Evolutionary conservation across 768 basidiomycete genomes (phyloP).

Genomic region (Daedaleopsis sinensis): DNA sequence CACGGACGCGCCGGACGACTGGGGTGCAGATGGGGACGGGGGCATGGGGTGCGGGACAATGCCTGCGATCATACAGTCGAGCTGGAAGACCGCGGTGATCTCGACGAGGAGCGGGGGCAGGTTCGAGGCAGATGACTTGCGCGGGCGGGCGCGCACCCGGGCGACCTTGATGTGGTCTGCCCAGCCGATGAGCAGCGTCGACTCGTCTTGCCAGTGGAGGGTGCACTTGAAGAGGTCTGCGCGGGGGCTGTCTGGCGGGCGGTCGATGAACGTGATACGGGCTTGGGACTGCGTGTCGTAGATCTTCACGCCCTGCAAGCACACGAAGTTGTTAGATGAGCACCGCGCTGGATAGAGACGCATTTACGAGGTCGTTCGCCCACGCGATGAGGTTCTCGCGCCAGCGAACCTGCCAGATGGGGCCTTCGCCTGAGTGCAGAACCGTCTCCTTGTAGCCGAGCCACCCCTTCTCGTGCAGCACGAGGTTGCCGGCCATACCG

Average conservation of each 20-base stretch:
- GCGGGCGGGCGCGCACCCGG: constrained; percentile 67
- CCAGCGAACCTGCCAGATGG: constrained; percentile 94
- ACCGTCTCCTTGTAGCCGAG: constrained; percentile 90
- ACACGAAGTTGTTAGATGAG: neutral
- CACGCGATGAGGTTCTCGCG: constrained; percentile 86
- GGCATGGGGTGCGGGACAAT: constrained; percentile 74
- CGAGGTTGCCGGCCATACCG: constrained; percentile 84
- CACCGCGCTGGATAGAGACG: constrained; percentile 25
- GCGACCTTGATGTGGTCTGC: constrained; percentile 92
- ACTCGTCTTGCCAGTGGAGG: constrained; percentile 91
- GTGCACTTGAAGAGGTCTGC: constrained; percentile 95
- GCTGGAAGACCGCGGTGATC: constrained; percentile 87
- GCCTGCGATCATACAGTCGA: constrained; percentile 95
- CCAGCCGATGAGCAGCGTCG: constrained; percentile 90
- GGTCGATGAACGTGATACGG: constrained; percentile 84
- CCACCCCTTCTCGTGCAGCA: constrained; percentile 96
- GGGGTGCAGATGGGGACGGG: constrained; percentile 13
- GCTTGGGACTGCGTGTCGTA: constrained; percentile 81
- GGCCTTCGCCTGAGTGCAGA: constrained; percentile 85
- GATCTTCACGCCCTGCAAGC: constrained; percentile 83
- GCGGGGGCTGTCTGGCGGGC: constrained; percentile 80
- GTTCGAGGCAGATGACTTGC: constrained; percentile 45
- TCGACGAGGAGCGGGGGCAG: constrained; percentile 74
- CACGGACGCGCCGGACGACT: neutral
- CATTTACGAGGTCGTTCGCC: constrained; percentile 84